These are phyloP conservation scores for Margaritispora aquatica DNA, from an alignment of 495 filamentous ascomycete species.

Conservation along the genomic window DNA sequence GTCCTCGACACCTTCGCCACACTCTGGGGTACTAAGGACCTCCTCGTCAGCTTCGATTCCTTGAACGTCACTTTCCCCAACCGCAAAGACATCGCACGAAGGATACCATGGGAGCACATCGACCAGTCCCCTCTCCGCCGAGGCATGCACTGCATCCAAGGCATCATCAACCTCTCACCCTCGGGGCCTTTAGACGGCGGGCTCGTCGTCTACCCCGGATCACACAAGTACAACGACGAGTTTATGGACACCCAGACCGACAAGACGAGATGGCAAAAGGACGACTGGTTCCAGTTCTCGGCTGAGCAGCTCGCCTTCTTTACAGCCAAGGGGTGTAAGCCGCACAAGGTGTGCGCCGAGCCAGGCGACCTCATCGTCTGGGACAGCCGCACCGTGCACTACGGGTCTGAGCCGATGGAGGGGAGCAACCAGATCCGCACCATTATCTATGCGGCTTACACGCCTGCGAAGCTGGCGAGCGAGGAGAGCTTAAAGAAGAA, in stretches of 20 bases:
- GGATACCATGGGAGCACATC: slow-evolving; percentile 25
- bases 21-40: slow-evolving; percentile 29
- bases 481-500: slow-evolving; percentile 30
- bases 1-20: slow-evolving; percentile 31
- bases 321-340: slow-evolving; percentile 24
- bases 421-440: slow-evolving; percentile 27
- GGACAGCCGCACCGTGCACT: slow-evolving; percentile 38
- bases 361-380: slow-evolving; percentile 39
- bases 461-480: slow-evolving; percentile 30
- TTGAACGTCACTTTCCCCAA: slow-evolving; percentile 14
- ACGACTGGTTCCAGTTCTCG: slow-evolving; percentile 29
- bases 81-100: slow-evolving; percentile 3
- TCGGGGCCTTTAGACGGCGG: slow-evolving; percentile 10
- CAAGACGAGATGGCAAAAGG: slow-evolving; percentile 19
- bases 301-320: slow-evolving; percentile 33
- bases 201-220: slow-evolving; percentile 13
- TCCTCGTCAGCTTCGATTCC: slow-evolving; percentile 30
- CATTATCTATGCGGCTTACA: slow-evolving; percentile 35
- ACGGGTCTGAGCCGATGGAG: slow-evolving; percentile 6
- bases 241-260: slow-evolving; percentile 28
- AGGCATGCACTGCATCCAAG: slow-evolving; percentile 31
- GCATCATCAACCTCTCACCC: slow-evolving; percentile 35
- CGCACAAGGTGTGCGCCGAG: slow-evolving; percentile 33
- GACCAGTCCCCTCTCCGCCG: slow-evolving; percentile 25
- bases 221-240: slow-evolving; percentile 26